phyloP scores from a whole-genome alignment of 2,329 filamentous ascomycete species.

The Venturia nashicola region DNA sequence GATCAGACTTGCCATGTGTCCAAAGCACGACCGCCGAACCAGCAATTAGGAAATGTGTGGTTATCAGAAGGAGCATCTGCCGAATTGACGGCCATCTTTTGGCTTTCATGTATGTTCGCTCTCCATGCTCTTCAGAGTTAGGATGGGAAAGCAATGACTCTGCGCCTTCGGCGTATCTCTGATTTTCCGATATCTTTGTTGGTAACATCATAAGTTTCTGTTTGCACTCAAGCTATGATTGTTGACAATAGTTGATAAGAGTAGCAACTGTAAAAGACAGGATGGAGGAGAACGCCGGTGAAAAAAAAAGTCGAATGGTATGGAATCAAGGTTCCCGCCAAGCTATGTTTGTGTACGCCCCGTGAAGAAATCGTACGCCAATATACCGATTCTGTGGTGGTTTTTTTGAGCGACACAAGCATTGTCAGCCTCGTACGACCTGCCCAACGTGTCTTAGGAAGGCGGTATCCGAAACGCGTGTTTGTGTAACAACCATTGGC shows the following conservation, averaged over 20 bases:
- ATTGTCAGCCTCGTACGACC: not conserved
- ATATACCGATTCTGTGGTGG: not conserved
- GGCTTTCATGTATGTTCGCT: not conserved
- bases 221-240: not conserved
- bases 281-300: not conserved
- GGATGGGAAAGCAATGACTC: not conserved
- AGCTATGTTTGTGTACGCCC: not conserved
- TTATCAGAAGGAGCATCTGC: not conserved
- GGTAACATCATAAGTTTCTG: not conserved
- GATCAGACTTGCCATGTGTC: not conserved
- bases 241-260: not conserved
- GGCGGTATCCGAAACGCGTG: not conserved
- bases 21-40: not conserved
- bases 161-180: not conserved
- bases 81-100: not conserved
- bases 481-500: too few relatives aligned
- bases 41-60: slow-evolving; percentile 1
- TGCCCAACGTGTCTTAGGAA: not conserved
- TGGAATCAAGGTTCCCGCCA: not conserved
- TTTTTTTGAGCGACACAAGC: not conserved
- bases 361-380: not conserved
- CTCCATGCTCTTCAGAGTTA: not conserved
- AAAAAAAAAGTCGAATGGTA: not conserved
- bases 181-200: not conserved
- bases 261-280: too few relatives aligned